Base-by-base conservation (phyloP, 2,329 filamentous ascomycete species). In the Cladophialophora exuberans region DNA sequence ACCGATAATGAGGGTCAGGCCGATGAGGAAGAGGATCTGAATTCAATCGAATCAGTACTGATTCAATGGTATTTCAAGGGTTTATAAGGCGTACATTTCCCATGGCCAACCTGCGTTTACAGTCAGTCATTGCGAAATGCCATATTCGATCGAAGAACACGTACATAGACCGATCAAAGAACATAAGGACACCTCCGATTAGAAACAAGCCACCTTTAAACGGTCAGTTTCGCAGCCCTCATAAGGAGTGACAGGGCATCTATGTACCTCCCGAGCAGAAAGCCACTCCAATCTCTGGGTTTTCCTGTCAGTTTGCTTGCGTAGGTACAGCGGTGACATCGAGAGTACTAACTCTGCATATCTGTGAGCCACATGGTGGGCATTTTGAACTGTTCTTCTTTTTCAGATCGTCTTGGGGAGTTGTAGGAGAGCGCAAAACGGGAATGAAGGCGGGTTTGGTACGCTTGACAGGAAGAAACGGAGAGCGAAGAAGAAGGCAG, bases 321-420 rank as follows among this genome's bases (percentile, higher is more conserved):
- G 51, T 51, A 13, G 7, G 10, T 30, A 49, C 13, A n/a, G 15
- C 13, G 22, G 6, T 7, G 2, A 48, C 15, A 28, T 10, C 5
- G 3, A 36, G 23, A 26, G 38, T 28, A 79, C 88, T 69, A 82
- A 96, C 93, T 97, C 76, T 97, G 93, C 70, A 88, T 84, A 76
- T 97, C 93, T 67, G 92, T 89, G 69, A 97, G 82, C 93, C 93
- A 97, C 89, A 96, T 95, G 58, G 90, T 88, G 69, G 88, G 88
- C 88, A 92, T 89, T 49, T 73, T 82, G 69, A 60, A 46, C 22
- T 25, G 22, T 26, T 42, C 45, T 13, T 10, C n/a, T n/a, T n/a
- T n/a, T n/a, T n/a, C n/a, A n/a, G n/a, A n/a, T n/a, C n/a, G n/a
- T n/a, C n/a, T n/a, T n/a, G n/a, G n/a, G n/a, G 4, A 22, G 15